Evolutionary conservation across 441 rosid species (phyloP).

Genomic region (Viola pubescens): DNA sequence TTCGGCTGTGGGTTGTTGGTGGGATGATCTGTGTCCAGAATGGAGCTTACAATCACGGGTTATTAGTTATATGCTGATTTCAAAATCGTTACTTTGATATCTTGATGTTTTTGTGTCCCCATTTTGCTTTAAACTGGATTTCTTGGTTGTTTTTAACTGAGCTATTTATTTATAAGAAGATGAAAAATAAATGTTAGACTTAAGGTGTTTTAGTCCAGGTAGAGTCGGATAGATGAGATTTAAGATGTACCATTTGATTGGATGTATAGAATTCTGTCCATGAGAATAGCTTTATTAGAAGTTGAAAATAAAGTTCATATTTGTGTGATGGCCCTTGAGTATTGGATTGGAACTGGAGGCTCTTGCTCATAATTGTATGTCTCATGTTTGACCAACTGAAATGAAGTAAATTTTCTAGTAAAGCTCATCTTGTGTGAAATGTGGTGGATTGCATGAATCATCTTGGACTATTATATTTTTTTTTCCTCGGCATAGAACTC

Average conservation of each 20-base stretch:
- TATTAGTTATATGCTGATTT: neutral
- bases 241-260: too few species aligned
- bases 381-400: neutral
- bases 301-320: neutral
- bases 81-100: neutral
- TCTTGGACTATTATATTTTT: neutral
- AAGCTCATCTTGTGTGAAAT: neutral
- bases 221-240: too few species aligned
- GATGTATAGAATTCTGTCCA: neutral
- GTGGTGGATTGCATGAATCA: slow-evolving; percentile 2
- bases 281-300: neutral
- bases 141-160: slow-evolving; percentile 7
- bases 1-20: slow-evolving; percentile 16
- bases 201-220: too few species aligned
- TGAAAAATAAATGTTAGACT: too few species aligned
- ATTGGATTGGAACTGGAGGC: neutral
- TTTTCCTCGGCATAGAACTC: neutral
- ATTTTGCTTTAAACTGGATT: neutral
- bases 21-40: slow-evolving; percentile 35
- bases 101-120: neutral
- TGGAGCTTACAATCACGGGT: slow-evolving; percentile 14
- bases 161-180: slow-evolving; percentile 3
- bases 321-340: neutral
- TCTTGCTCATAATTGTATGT: neutral
- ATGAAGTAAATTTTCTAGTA: neutral